Evolutionary conservation across 169 alveolate genomes (phyloP).

Genomic region (Ichthyophthirius multifiliis): DNA sequence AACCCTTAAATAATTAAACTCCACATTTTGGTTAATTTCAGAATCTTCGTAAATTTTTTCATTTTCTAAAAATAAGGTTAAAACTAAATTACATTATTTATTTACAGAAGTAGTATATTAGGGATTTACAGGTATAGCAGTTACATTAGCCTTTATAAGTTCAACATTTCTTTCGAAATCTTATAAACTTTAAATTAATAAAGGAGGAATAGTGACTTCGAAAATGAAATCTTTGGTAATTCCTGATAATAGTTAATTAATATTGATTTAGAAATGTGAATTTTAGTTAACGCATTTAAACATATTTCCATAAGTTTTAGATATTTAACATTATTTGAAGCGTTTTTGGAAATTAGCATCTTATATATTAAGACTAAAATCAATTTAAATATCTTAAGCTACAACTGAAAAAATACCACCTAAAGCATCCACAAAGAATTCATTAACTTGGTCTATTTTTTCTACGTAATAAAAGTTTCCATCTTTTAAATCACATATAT

Average conservation of each 20-base stretch:
- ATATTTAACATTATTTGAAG: not conserved
- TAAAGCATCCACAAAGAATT: slow-evolving; percentile 59
- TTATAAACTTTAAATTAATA: not conserved
- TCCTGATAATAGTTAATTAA: slow-evolving; percentile 18
- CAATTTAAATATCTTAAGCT: slow-evolving; percentile 41
- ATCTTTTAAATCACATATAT: slow-evolving; percentile 43
- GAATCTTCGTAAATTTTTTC: slow-evolving; percentile 9
- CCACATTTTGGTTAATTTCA: slow-evolving; percentile 19
- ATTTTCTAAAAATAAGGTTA: slow-evolving; percentile 16
- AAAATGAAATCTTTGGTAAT: slow-evolving; percentile 25
- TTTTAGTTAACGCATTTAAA: not conserved
- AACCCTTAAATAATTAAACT: slow-evolving; percentile 25
- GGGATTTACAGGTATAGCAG: not conserved
- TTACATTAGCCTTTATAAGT: not conserved
- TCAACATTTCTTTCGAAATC: slow-evolving; percentile 23
- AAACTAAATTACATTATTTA: not conserved
- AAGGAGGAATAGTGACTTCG: slow-evolving; percentile 17
- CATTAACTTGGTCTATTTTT: slow-evolving; percentile 44
- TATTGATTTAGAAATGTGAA: not conserved
- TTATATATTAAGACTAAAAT: not conserved
- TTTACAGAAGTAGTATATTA: not conserved
- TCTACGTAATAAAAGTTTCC: slow-evolving; percentile 66
- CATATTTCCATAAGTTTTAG: slow-evolving; percentile 42
- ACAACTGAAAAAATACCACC: slow-evolving; percentile 64
- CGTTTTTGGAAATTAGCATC: not conserved